Evolutionary conservation across 768 basidiomycete genomes (phyloP).

Genomic region (Mycena floridula): DNA sequence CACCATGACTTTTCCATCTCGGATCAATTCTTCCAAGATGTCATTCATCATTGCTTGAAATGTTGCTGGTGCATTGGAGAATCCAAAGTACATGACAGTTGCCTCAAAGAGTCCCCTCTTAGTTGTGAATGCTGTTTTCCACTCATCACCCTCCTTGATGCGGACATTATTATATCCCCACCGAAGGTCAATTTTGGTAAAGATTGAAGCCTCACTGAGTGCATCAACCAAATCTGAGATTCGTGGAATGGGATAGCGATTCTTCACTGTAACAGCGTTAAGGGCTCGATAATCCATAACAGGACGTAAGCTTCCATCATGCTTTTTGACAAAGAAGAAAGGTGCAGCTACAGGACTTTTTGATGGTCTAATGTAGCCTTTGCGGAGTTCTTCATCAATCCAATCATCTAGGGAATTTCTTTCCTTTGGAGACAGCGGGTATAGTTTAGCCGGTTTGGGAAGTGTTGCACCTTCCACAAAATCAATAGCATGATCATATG

Average conservation of each 20-base stretch:
- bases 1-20: conserved; percentile 17
- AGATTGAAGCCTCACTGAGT: conserved; percentile 17
- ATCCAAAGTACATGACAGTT: conserved; percentile 36
- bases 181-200: conserved; percentile 32
- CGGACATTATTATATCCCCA: conserved; percentile 36
- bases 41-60: conserved; percentile 27
- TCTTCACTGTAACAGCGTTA: conserved; percentile 25
- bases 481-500: conserved; percentile 24
- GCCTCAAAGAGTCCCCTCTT: conserved; percentile 32
- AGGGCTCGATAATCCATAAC: conserved; percentile 25
- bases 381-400: conserved; percentile 16
- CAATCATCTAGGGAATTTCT: conserved; percentile 17
- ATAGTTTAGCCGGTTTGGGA: conserved; percentile 16
- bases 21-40: conserved; percentile 22
- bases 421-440: conserved; percentile 13
- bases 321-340: conserved; percentile 20
- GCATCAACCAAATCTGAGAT: conserved; percentile 25
- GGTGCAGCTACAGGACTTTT: conserved; percentile 12
- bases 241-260: conserved; percentile 27
- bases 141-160: conserved; percentile 34
- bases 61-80: conserved; percentile 25
- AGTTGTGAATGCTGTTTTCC: conserved; percentile 36
- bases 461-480: conserved; percentile 18
- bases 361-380: conserved; percentile 23
- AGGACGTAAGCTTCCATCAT: conserved; percentile 14